Evolutionary conservation across 768 basidiomycete genomes (phyloP), one percentile per base, ranked within the genome.

Genomic region (Gautieria morchelliformis): DNA sequence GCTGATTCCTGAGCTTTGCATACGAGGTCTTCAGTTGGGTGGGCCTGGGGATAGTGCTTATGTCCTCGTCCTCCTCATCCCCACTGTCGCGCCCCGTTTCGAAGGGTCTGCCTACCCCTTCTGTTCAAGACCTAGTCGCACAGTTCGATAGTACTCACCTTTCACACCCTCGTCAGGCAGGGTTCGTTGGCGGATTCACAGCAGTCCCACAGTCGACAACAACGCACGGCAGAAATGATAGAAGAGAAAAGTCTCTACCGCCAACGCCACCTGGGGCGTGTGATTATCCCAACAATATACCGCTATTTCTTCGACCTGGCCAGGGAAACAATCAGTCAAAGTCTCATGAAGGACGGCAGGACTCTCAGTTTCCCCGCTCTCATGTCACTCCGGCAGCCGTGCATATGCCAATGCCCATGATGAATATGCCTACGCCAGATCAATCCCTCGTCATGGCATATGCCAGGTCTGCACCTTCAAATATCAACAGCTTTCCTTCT

Each of bases 131-230:
- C 39, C 44, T 57, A 14, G 40, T 44, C 32, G 48, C 44, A n/a
- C 45, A 57, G n/a, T 39, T 57, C 46, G 22, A 57, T 19, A 30
- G 22, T 39, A 37, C 50, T 17, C 30, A 57, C 20, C 45, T 57
- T 37, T 48, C 33, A 33, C 15, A 33, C 4, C 37, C 15, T 12
- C 37, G 35, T 11, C 37, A 52, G 5, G 35, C 27, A 46, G 59
- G 60, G 30, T 82, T 83, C 61, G 65, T 82, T 33, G 81, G 79
- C 17, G 80, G 81, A 32, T 84, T 83, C 63, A 59, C 69, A 62
- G 19, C 20, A 47, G 9, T 39, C 45, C 57, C 22, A 54, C 1
- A 61, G 52, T 52, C n/a, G 33, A 44, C 37, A 62, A 7, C 59
- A 4, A 22, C 52, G 52, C 64, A 61, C 14, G 17, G 33, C 8